phyloP scores from a whole-genome alignment of 2,329 filamentous ascomycete species.

The Didymella segeticola region DNA sequence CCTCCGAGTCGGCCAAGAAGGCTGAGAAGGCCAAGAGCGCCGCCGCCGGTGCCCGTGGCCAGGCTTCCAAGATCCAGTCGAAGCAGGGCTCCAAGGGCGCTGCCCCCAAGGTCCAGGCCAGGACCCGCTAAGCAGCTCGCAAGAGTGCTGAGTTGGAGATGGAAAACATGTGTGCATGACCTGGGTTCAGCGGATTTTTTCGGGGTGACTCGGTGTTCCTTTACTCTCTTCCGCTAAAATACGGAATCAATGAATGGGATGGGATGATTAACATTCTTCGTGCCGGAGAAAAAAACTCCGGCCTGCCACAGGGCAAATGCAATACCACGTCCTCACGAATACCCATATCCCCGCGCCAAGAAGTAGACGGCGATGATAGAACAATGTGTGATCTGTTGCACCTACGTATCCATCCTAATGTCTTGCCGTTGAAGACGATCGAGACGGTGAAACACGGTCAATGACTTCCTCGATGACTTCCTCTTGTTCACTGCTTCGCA shows the following conservation, averaged over 20 bases:
- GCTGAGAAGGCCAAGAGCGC: slow-evolving; percentile 98
- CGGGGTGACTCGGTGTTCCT: slow-evolving; percentile 39
- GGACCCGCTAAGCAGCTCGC: slow-evolving; percentile 73
- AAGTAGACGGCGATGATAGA: neutral
- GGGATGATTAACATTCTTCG: slow-evolving; percentile 40
- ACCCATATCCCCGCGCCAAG: neutral
- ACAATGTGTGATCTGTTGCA: neutral
- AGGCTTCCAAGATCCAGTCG: slow-evolving; percentile 81
- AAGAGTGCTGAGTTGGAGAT: slow-evolving; percentile 14
- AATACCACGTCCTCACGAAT: slow-evolving; percentile 46
- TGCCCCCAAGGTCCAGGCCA: slow-evolving; percentile 82
- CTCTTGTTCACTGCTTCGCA: no score
- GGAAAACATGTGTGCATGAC: slow-evolving; percentile 31
- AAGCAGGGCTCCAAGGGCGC: slow-evolving; percentile 98
- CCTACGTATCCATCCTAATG: neutral
- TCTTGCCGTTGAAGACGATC: no score
- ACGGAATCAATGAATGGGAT: slow-evolving; percentile 42
- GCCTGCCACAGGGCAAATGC: slow-evolving; percentile 45
- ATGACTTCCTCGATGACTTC: no score
- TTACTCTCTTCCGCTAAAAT: slow-evolving; percentile 34
- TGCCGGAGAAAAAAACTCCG: slow-evolving; percentile 36
- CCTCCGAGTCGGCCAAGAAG: slow-evolving; percentile 91
- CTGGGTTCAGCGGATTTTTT: slow-evolving; percentile 39
- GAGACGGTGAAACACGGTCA: no score
- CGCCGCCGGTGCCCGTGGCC: slow-evolving; percentile 74